phyloP scores from a whole-genome alignment of 108 stramenopile species.

The Phaeodactylum tricornutum region DNA sequence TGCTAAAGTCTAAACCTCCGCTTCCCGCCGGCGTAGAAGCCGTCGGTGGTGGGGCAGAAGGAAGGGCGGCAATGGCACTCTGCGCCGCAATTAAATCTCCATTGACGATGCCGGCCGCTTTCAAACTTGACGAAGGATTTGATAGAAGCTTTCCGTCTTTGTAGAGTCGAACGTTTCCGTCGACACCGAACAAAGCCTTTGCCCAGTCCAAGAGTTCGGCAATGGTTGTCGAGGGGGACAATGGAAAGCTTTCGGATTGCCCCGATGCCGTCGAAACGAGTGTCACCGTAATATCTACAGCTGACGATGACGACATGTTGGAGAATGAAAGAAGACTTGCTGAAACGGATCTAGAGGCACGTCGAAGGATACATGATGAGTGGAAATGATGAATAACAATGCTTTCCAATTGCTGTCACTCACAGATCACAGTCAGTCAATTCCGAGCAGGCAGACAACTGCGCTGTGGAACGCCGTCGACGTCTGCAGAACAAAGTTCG shows the following conservation, averaged over 20 bases:
- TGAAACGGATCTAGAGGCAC: too few species aligned
- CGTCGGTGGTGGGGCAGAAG: slow-evolving; percentile 2
- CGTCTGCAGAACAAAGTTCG: too few species aligned
- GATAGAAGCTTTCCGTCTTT: slow-evolving; percentile 26
- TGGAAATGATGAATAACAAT: too few species aligned
- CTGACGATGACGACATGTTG: slow-evolving; percentile 3
- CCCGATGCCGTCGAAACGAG: slow-evolving; percentile 11
- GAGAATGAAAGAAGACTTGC: too few species aligned
- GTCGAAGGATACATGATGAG: too few species aligned
- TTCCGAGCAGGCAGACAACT: too few species aligned
- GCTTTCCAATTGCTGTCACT: too few species aligned
- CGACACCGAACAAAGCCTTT: slow-evolving; percentile 43
- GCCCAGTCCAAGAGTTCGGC: slow-evolving; percentile 38
- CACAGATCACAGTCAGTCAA: too few species aligned
- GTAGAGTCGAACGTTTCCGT: slow-evolving; percentile 11
- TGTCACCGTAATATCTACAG: neutral
- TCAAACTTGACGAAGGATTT: slow-evolving; percentile 11
- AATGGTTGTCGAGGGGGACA: slow-evolving; percentile 26
- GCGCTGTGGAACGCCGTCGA: too few species aligned
- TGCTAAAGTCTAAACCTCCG: slow-evolving; percentile 63
- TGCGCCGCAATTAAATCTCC: slow-evolving; percentile 45
- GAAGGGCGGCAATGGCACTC: slow-evolving; percentile 6
- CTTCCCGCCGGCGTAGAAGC: slow-evolving; percentile 11
- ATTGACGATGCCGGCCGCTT: slow-evolving; percentile 25
- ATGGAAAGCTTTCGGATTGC: slow-evolving; percentile 25